A percentile compares a stretch with the other conserved stretches of the same genome.
Evolutionary conservation across 2,329 filamentous ascomycete genomes (phyloP).

Genomic region (Trichoderma gracile): DNA sequence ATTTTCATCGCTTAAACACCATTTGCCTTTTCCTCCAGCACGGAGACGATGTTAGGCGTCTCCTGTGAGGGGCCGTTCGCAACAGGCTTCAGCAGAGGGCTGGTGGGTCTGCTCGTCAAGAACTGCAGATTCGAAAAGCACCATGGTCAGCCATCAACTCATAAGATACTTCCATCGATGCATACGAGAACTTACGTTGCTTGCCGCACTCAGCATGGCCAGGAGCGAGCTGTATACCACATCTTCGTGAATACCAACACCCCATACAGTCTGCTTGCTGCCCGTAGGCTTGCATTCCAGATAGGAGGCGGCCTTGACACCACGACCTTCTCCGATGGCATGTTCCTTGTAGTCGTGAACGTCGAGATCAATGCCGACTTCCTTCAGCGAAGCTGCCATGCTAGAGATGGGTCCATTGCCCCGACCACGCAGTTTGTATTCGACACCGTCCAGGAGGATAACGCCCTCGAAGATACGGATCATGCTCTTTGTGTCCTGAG

Average conservation of each 20-base stretch:
- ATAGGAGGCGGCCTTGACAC: slow-evolving; percentile 11
- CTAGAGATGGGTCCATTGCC: slow-evolving; percentile 15
- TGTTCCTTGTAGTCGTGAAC: slow-evolving; percentile 17
- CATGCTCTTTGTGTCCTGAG: slow-evolving; percentile 13
- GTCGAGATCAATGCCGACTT: slow-evolving; percentile 8
- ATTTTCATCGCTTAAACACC: neutral
- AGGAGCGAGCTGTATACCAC: slow-evolving; percentile 11
- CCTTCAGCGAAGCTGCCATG: slow-evolving; percentile 6
- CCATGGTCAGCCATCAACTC: neutral
- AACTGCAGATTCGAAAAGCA: neutral
- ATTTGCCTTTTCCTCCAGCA: slow-evolving; percentile 13
- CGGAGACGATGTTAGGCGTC: neutral
- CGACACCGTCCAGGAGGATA: neutral
- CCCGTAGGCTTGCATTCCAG: slow-evolving; percentile 12
- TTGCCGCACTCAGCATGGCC: slow-evolving; percentile 14
- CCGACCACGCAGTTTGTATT: neutral
- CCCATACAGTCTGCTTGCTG: slow-evolving; percentile 15
- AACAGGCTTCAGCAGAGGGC: slow-evolving; percentile 7
- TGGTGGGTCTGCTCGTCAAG: slow-evolving; percentile 6
- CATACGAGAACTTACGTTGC: neutral
- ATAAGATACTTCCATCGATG: neutral
- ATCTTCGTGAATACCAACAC: slow-evolving; percentile 6
- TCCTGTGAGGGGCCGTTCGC: neutral
- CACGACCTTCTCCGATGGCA: slow-evolving; percentile 5
- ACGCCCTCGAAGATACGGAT: slow-evolving; percentile 13